Evolutionary conservation across 768 basidiomycete genomes (phyloP).

Genomic region (Rickenella mellea): DNA sequence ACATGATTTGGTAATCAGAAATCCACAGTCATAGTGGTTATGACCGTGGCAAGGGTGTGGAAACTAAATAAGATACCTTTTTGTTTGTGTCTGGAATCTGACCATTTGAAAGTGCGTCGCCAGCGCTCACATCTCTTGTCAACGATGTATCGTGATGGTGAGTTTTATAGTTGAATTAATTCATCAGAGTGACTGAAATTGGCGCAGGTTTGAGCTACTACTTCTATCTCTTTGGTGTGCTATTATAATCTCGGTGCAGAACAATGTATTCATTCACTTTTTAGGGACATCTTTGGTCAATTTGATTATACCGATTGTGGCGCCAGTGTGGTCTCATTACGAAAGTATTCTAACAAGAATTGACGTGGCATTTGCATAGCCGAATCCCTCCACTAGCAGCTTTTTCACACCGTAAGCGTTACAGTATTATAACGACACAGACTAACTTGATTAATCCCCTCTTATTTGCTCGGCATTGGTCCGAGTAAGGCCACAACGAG

Average conservation of each 20-base stretch:
- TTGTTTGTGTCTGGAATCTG: neutral
- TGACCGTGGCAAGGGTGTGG: slow-evolving; percentile 28
- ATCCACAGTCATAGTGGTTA: slow-evolving; percentile 24
- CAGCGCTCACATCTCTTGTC: slow-evolving; percentile 25
- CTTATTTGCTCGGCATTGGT: neutral
- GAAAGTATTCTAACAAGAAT: neutral
- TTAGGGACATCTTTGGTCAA: slow-evolving; percentile 30
- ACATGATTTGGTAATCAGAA: neutral
- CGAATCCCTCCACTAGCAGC: slow-evolving; percentile 26
- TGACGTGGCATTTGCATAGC: slow-evolving; percentile 17
- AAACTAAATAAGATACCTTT: slow-evolving; percentile 22
- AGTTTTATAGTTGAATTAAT: slow-evolving; percentile 1
- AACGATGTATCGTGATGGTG: slow-evolving; percentile 31
- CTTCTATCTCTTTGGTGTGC: slow-evolving; percentile 27
- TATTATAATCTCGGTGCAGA: neutral
- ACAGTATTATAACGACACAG: neutral
- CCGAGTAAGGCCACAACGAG: slow-evolving; percentile 27
- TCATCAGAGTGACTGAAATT: neutral
- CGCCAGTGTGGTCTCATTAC: slow-evolving; percentile 20
- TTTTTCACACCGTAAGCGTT: slow-evolving; percentile 31
- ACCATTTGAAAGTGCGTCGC: slow-evolving; percentile 19
- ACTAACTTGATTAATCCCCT: too few species aligned
- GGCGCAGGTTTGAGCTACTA: slow-evolving; percentile 31
- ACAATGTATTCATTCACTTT: neutral
- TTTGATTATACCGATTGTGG: slow-evolving; percentile 27